Conservation (phyloP, 345 rosid genomes). For the Corchorus olitorius region DNA sequence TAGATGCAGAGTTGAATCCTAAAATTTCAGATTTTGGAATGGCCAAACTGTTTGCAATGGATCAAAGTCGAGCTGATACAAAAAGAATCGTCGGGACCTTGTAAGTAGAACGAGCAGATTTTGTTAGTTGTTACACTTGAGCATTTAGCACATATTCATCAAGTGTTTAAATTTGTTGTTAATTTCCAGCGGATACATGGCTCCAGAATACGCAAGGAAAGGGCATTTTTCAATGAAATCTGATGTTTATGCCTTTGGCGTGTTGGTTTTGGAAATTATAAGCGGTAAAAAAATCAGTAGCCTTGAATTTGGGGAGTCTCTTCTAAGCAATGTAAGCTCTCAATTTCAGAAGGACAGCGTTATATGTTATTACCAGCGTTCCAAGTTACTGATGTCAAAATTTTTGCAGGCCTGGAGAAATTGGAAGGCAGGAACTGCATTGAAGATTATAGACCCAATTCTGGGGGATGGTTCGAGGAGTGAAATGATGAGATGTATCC, state of each 20-base stretch:
- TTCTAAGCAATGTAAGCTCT: constrained; percentile 3
- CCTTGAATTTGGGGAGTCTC: not conserved
- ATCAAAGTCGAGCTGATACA: constrained; percentile 31
- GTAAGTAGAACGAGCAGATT: constrained; percentile 21
- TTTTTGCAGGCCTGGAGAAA: not conserved
- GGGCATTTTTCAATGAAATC: not conserved
- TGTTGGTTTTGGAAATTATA: not conserved
- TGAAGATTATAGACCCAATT: not conserved
- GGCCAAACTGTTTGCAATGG: constrained; percentile 36
- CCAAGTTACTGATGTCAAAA: not conserved
- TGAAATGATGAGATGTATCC: constrained; percentile 13
- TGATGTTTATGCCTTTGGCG: constrained; percentile 17
- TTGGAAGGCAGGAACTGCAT: constrained; percentile 8
- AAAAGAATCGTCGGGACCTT: constrained; percentile 33
- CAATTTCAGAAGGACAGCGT: too few species aligned
- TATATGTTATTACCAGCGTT: too few species aligned
- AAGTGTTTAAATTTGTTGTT: too few species aligned
- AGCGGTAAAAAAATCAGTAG: not conserved
- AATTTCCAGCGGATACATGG: constrained; percentile 5
- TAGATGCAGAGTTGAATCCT: constrained; percentile 44
- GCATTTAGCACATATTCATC: too few species aligned
- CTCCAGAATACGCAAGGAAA: not conserved
- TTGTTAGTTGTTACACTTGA: not conserved
- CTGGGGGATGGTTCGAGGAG: not conserved
- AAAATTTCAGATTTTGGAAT: constrained; percentile 57